phyloP scores from a whole-genome alignment of 306 rosid species.

The Casuarina glauca region DNA sequence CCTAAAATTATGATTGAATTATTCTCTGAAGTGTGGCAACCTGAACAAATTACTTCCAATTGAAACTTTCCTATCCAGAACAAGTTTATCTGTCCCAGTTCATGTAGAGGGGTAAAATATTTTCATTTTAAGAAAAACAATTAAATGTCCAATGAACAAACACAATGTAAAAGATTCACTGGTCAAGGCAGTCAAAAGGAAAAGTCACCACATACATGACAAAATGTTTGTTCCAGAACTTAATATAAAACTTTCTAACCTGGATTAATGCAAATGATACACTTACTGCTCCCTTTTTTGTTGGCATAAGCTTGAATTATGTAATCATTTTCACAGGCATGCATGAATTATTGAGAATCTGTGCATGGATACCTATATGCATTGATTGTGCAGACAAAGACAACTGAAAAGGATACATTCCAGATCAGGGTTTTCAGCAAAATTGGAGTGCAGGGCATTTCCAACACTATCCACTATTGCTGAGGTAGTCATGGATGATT shows the following conservation, averaged over 20 bases:
- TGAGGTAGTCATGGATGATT: conserved; percentile 94
- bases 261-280: not conserved
- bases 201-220: not conserved
- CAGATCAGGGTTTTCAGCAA: conserved; percentile 80
- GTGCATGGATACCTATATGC: conserved; percentile 2
- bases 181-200: not conserved
- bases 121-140: not conserved
- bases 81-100: not conserved
- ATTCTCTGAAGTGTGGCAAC: not conserved
- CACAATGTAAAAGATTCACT: not conserved
- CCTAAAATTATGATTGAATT: not conserved
- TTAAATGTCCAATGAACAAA: not conserved
- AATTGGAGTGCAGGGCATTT: conserved; percentile 96
- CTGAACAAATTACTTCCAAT: not conserved
- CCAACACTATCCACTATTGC: conserved; percentile 94
- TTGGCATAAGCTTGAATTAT: conserved; percentile 4
- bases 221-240: not conserved
- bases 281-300: not conserved
- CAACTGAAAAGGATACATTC: conserved; percentile 77
- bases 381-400: conserved; percentile 28
- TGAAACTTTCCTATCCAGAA: not conserved
- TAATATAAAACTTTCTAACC: not conserved
- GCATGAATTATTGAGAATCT: not conserved
- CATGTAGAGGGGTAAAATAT: not conserved
- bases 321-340: not conserved